Conservation (phyloP, 169 alveolate genomes). For the Cryptosporidium sp. region DNA sequence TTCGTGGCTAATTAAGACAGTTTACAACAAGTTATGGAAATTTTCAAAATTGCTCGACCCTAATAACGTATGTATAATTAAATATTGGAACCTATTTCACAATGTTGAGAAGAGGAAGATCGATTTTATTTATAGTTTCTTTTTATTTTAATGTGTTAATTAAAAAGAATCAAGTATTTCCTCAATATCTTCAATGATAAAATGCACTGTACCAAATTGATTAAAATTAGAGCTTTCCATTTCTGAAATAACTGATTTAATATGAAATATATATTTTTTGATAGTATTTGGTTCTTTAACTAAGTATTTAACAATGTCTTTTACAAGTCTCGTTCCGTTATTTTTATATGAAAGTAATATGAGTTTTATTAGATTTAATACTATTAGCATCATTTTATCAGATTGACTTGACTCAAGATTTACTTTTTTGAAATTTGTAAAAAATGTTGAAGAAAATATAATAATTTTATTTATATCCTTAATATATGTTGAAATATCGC, state of each 20-base stretch:
- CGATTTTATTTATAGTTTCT: constrained; percentile 28
- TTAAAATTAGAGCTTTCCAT: background rate
- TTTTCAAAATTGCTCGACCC: constrained; percentile 46
- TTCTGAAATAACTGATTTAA: background rate
- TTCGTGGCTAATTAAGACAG: constrained; percentile 22
- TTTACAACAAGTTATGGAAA: constrained; percentile 38
- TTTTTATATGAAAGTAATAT: constrained; percentile 33
- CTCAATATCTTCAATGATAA: constrained; percentile 50
- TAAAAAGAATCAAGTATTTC: background rate
- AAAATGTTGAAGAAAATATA: constrained; percentile 6
- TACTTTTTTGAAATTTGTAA: background rate
- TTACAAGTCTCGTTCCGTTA: background rate
- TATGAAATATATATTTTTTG: background rate
- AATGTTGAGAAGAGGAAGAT: background rate
- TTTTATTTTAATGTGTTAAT: background rate
- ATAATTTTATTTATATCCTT: constrained; percentile 31
- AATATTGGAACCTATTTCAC: constrained; percentile 62
- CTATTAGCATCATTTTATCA: constrained; percentile 17
- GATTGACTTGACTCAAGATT: constrained; percentile 30
- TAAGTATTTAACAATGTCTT: background rate
- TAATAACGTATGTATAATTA: constrained; percentile 43
- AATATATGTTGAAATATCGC: background rate
- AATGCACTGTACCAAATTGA: background rate
- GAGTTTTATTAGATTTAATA: constrained; percentile 36
- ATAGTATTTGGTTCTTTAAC: constrained; percentile 33